phyloP scores from a whole-genome alignment of 371 early-diverging fungal species.

The Syncephalastrum sp. region DNA sequence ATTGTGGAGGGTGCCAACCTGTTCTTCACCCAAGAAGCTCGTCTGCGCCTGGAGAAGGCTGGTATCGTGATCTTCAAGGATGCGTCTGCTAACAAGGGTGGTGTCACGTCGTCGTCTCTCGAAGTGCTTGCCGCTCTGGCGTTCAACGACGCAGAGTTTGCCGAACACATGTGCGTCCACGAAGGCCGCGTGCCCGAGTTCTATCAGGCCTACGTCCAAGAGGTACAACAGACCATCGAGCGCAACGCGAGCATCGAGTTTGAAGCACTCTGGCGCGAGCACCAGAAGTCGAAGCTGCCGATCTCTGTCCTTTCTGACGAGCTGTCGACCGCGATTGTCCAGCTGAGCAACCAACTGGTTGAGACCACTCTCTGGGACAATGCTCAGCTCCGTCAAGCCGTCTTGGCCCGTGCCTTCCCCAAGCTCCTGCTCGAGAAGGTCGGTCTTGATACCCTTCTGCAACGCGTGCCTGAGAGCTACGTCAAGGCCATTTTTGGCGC shows the following conservation, averaged over 20 bases:
- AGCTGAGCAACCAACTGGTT: conserved; percentile 90
- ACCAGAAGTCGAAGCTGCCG: conserved; percentile 70
- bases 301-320: conserved; percentile 92
- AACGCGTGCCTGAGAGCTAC: conserved; percentile 91
- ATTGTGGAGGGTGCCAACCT: conserved; percentile 98
- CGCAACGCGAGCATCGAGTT: conserved; percentile 93
- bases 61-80: conserved; percentile 96
- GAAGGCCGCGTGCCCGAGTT: conserved; percentile 77
- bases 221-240: conserved; percentile 91
- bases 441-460: conserved; percentile 87
- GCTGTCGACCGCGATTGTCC: conserved; percentile 88
- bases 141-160: conserved; percentile 90
- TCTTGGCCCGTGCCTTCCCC: conserved; percentile 91
- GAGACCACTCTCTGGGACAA: conserved; percentile 93
- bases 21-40: conserved; percentile 98
- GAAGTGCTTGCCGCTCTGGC: conserved; percentile 95
- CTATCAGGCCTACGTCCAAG: conserved; percentile 89
- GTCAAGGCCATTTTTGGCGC: conserved; percentile 96
- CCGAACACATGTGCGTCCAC: conserved; percentile 88
- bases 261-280: conserved; percentile 93
- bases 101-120: conserved; percentile 95
- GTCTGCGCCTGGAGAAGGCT: conserved; percentile 92
- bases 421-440: conserved; percentile 84
- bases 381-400: conserved; percentile 72
- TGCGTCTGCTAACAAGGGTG: conserved; percentile 98